Evolutionary conservation across 768 basidiomycete genomes (phyloP).

Genomic region (Pholiota conissans): DNA sequence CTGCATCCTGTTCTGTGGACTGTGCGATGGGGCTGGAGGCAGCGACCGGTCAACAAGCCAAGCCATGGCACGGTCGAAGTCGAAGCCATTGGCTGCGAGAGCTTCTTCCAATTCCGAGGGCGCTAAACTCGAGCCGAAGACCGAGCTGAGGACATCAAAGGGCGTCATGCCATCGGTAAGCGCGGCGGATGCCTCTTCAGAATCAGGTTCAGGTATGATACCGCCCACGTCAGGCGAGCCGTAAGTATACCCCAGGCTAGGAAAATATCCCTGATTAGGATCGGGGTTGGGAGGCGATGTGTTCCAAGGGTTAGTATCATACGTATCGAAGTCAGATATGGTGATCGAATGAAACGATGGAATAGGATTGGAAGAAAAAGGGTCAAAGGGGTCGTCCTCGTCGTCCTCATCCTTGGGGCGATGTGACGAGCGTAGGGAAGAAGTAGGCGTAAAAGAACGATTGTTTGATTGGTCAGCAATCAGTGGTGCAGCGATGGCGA

Average conservation of each 20-base stretch:
- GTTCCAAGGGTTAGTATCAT: slow-evolving; percentile 35
- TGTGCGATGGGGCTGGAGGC: slow-evolving; percentile 41
- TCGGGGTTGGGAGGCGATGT: slow-evolving; percentile 5
- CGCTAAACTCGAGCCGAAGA: slow-evolving; percentile 89
- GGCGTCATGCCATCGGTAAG: slow-evolving; percentile 96
- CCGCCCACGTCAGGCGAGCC: slow-evolving; percentile 18
- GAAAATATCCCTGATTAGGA: slow-evolving; percentile 39
- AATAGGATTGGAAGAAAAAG: slow-evolving; percentile 53
- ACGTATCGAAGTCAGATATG: slow-evolving; percentile 59
- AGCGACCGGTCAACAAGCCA: slow-evolving; percentile 82
- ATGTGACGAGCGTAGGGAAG: slow-evolving; percentile 61
- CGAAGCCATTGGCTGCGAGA: slow-evolving; percentile 81
- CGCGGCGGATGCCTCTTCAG: slow-evolving; percentile 51
- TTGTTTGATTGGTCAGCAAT: slow-evolving; percentile 65
- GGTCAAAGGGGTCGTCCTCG: slow-evolving; percentile 87
- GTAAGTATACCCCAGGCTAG: slow-evolving; percentile 19
- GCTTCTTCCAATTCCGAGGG: slow-evolving; percentile 94
- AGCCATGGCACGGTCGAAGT: slow-evolving; percentile 95
- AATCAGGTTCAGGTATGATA: slow-evolving; percentile 21
- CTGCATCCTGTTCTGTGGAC: slow-evolving; percentile 53
- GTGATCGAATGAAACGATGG: slow-evolving; percentile 65
- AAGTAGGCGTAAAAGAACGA: slow-evolving; percentile 68
- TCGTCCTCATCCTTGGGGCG: slow-evolving; percentile 44
- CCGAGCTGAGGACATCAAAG: slow-evolving; percentile 91
- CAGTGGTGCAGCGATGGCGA: slow-evolving; percentile 90